These are phyloP conservation scores for Skeletonema tropicum DNA, from an alignment of 108 stramenopile genomes.

Conservation along the genomic window DNA sequence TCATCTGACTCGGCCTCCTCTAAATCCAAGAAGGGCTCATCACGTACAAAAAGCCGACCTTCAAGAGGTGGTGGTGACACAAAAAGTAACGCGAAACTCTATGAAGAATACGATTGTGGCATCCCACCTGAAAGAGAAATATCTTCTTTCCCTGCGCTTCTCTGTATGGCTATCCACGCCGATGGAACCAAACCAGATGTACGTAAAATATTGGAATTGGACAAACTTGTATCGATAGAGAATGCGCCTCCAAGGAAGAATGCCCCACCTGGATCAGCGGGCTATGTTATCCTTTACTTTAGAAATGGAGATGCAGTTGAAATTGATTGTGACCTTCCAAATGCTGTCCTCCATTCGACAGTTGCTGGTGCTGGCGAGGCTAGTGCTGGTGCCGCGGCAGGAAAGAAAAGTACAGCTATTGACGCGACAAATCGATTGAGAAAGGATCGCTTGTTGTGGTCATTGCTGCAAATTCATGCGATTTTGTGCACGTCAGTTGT, in stretches of 20 bases:
- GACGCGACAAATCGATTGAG: constrained; percentile 63
- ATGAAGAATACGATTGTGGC: constrained; percentile 41
- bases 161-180: constrained; percentile 70
- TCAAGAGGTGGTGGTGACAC: constrained; percentile 16
- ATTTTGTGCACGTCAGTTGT: constrained; percentile 86
- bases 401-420: constrained; percentile 45
- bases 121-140: constrained; percentile 56
- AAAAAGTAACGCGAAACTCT: background rate
- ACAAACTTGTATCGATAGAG: constrained; percentile 80
- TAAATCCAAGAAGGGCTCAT: constrained; percentile 13
- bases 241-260: constrained; percentile 50
- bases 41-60: constrained; percentile 15
- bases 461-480: constrained; percentile 82
- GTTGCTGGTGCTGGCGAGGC: constrained; percentile 34
- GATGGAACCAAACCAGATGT: constrained; percentile 88
- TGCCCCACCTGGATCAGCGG: constrained; percentile 47
- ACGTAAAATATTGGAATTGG: constrained; percentile 76
- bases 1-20: constrained; percentile 11
- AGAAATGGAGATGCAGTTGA: constrained; percentile 80
- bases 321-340: constrained; percentile 70
- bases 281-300: constrained; percentile 71
- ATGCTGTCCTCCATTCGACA: constrained; percentile 27
- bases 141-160: constrained; percentile 82
- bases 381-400: background rate
- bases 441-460: constrained; percentile 86